Evolutionary conservation across 2,329 filamentous ascomycete species (phyloP).

Genomic region (Diaporthe humulicola): DNA sequence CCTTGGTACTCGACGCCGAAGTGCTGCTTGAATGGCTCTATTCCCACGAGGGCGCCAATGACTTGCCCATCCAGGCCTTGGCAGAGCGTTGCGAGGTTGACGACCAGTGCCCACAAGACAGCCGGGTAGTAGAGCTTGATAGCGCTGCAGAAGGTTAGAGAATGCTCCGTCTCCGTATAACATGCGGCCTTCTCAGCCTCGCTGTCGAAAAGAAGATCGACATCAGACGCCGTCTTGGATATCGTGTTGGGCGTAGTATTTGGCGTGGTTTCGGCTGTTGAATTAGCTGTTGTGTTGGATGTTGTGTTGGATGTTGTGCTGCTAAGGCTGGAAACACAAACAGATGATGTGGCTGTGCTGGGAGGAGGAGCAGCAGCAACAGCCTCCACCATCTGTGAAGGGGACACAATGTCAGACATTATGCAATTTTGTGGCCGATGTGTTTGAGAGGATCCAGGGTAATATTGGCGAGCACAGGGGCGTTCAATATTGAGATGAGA

Average conservation of each 20-base stretch:
- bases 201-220: not conserved
- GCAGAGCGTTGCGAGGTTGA: slow-evolving; percentile 34
- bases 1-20: slow-evolving; percentile 20
- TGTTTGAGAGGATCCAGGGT: too few relatives aligned
- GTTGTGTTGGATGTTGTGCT: not conserved
- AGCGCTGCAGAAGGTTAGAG: slow-evolving; percentile 25
- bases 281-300: not conserved
- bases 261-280: not conserved
- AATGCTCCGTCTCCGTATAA: slow-evolving; percentile 24
- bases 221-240: not conserved
- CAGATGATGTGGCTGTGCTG: not conserved
- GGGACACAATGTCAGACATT: not conserved
- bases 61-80: slow-evolving; percentile 33
- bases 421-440: not conserved
- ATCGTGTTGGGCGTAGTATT: not conserved
- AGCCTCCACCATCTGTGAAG: not conserved
- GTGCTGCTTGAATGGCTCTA: slow-evolving; percentile 21
- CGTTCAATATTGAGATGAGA: not conserved
- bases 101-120: slow-evolving; percentile 32
- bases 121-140: slow-evolving; percentile 33
- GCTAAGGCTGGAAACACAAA: not conserved
- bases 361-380: not conserved
- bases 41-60: slow-evolving; percentile 31
- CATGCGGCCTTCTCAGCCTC: slow-evolving; percentile 20
- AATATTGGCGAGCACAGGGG: not conserved